These are phyloP conservation scores for Colletotrichum spinosum DNA, from an alignment of 2,329 filamentous ascomycete species.

Conservation along the genomic window DNA sequence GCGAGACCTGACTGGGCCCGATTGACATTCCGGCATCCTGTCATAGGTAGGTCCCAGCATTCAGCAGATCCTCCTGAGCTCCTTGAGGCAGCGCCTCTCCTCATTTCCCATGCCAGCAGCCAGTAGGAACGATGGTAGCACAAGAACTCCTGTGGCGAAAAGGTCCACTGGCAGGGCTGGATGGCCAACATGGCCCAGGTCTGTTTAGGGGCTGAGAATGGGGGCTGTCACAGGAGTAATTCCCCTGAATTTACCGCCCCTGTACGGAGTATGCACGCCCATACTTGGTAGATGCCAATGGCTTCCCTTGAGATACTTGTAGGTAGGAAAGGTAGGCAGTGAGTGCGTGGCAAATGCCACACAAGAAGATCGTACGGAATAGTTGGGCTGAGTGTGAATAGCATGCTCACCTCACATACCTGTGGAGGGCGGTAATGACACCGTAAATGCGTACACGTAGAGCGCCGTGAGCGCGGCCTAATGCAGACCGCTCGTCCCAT, in stretches of 20 bases:
- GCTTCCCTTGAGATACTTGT: not conserved
- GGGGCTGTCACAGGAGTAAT: conserved; percentile 23
- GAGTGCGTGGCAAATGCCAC: no score
- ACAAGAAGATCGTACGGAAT: no score
- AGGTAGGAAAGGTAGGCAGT: no score
- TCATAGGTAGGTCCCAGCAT: conserved; percentile 3
- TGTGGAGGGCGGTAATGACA: no score
- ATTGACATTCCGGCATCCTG: conserved; percentile 5
- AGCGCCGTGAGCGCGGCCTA: no score
- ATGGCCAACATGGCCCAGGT: not conserved
- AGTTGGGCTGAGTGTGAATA: no score
- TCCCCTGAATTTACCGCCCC: conserved; percentile 26
- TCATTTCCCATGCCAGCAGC: no score
- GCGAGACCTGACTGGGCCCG: not conserved
- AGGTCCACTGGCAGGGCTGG: conserved; percentile 29
- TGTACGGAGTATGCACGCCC: not conserved
- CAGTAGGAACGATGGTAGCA: no score
- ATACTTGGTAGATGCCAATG: not conserved
- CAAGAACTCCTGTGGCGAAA: conserved; percentile 21
- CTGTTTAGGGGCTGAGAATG: conserved; percentile 3
- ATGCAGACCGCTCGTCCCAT: conserved; percentile 3
- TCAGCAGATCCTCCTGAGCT: conserved; percentile 8
- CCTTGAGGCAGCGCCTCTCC: not conserved
- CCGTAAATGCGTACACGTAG: no score
- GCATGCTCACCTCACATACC: no score